These are phyloP conservation scores for Chytridium lagenaria DNA, from an alignment of 371 early-diverging fungal genomes.

Conservation along the genomic window DNA sequence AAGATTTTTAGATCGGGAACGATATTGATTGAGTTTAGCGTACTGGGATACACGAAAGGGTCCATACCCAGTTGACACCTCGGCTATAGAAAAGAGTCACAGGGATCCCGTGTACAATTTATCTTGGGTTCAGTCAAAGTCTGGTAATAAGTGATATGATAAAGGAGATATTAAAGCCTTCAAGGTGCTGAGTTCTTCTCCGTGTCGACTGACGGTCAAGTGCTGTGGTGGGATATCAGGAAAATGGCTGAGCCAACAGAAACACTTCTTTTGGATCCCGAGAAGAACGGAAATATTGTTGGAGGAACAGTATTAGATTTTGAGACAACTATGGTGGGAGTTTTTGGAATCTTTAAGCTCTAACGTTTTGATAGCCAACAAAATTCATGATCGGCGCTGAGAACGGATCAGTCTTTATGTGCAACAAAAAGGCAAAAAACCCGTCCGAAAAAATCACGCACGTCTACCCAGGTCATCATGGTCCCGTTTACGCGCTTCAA, in stretches of 20 bases:
- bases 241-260: conserved; percentile 66
- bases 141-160: conserved; percentile 37
- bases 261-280: conserved; percentile 56
- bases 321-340: conserved; percentile 64
- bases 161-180: neutral
- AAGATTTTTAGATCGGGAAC: conserved; percentile 8
- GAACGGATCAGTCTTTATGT: conserved; percentile 61
- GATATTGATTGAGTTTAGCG: conserved; percentile 38
- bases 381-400: conserved; percentile 69
- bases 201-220: conserved; percentile 62
- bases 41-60: conserved; percentile 67
- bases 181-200: conserved; percentile 63
- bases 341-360: too few species aligned
- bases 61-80: conserved; percentile 57
- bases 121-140: conserved; percentile 65
- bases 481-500: conserved; percentile 60
- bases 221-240: conserved; percentile 67
- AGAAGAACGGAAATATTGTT: conserved; percentile 62
- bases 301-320: conserved; percentile 65
- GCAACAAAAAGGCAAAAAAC: conserved; percentile 66
- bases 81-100: conserved; percentile 58
- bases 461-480: conserved; percentile 61
- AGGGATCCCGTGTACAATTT: conserved; percentile 61
- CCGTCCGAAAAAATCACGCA: conserved; percentile 63
- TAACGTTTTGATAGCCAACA: conserved; percentile 61